These are phyloP conservation scores for Collybiopsis confluens DNA, from an alignment of 768 basidiomycete genomes.

Conservation along the genomic window DNA sequence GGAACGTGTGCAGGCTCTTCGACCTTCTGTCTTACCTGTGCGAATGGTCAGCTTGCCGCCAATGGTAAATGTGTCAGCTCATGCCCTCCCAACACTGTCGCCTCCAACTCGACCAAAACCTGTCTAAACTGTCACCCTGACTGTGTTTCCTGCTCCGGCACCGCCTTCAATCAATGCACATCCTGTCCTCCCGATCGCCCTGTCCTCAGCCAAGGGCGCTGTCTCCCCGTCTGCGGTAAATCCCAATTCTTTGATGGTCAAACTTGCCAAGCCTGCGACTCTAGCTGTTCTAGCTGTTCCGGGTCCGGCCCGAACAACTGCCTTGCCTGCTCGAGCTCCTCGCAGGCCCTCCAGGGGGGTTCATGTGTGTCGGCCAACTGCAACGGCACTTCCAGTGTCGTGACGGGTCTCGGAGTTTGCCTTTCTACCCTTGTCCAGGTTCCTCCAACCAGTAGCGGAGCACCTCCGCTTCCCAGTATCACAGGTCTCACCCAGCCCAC, in stretches of 20 bases:
- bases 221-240: slow-evolving; percentile 72
- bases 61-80: slow-evolving; percentile 69
- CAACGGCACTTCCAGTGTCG: slow-evolving; percentile 45
- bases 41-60: slow-evolving; percentile 60
- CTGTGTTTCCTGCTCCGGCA: slow-evolving; percentile 79
- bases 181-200: slow-evolving; percentile 65
- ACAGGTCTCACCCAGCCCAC: slow-evolving; percentile 46
- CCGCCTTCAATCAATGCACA: slow-evolving; percentile 74
- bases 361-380: slow-evolving; percentile 64
- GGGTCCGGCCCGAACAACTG: slow-evolving; percentile 65
- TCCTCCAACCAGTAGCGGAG: slow-evolving; percentile 36
- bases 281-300: slow-evolving; percentile 75
- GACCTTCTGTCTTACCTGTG: slow-evolving; percentile 71
- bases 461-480: slow-evolving; percentile 36
- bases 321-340: slow-evolving; percentile 66
- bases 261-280: slow-evolving; percentile 69
- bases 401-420: slow-evolving; percentile 73
- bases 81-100: slow-evolving; percentile 72
- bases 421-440: slow-evolving; percentile 68
- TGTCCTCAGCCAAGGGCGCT: slow-evolving; percentile 71
- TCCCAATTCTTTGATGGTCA: slow-evolving; percentile 69
- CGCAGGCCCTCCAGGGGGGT: slow-evolving; percentile 59
- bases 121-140: slow-evolving; percentile 80
- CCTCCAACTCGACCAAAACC: slow-evolving; percentile 26
- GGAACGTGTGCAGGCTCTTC: slow-evolving; percentile 64